Evolutionary conservation across 2,329 filamentous ascomycete species (phyloP), one percentile per base, ranked within the genome.

Genomic region (Cladophialophora yegresii): DNA sequence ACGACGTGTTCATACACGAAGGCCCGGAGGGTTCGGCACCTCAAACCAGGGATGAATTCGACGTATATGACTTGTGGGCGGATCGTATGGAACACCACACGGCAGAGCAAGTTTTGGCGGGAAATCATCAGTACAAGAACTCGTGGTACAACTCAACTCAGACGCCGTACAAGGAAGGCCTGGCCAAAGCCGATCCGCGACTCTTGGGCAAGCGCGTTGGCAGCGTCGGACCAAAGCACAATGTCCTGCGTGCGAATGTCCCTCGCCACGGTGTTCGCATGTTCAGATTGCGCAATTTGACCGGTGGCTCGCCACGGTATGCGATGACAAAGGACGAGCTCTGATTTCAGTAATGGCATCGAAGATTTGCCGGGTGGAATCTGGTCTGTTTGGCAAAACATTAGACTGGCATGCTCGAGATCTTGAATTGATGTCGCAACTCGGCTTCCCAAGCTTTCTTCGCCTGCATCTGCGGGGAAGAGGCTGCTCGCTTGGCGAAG

Each of bases 11-110:
- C 73, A 72, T 81, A 55, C 80, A 83, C 65, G 74, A 75, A 36
- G 79, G 80, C 3, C 76, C 77, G 0, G 75, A 72, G 1, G 79
- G 79, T 23, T 78, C 78, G 0, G 79, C 80, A 0, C 63, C 72
- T 0, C 75, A 83, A 71, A 71, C 79, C 0, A 71, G 74, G 23
- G 72, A 78, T 64, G 74, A 73, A 0, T 85, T 82, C 81, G 82
- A 84, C 65, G 74, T 85, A 2, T 80, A 81, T 54, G 83, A 85
- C 70, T 75, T 85, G 0, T 85, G 83, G 83, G 82, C 78, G 3
- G 79, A 81, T 67, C 76, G 84, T 12, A 84, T 86, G 82, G 75
- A 73, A 20, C 75, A 80, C 56, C 75, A 72, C 3, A 77, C 79
- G 45, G 82, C 82, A 1, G 70, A 72, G 40, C 72, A 75, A 0